Conservation (phyloP, 1,284 basidiomycete species). For the Trichosporon sp. region DNA sequence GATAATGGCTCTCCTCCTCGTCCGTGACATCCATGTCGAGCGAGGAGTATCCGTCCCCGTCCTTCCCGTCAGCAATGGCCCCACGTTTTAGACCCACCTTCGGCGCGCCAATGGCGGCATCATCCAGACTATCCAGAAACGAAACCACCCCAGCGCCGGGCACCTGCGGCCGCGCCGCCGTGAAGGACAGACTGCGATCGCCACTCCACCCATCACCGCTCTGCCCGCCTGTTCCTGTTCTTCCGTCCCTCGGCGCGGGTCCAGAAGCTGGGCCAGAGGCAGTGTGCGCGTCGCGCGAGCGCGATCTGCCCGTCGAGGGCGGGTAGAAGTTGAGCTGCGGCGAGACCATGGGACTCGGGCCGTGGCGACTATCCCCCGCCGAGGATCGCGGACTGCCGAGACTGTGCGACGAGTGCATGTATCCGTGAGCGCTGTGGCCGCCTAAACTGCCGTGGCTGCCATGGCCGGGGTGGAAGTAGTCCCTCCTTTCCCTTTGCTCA, state of each 20-base stretch:
- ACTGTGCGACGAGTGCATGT: background rate
- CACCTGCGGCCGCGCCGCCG: background rate
- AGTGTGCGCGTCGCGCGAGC: background rate
- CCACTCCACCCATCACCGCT: background rate
- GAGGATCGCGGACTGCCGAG: slow-evolving; percentile 1
- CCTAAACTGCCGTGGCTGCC: background rate
- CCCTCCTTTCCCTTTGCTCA: background rate
- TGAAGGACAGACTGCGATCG: slow-evolving; percentile 4
- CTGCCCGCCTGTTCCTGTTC: too few species aligned
- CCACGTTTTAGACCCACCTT: background rate
- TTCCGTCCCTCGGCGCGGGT: too few species aligned
- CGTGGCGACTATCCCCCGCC: slow-evolving; percentile 1
- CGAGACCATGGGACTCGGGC: slow-evolving; percentile 4
- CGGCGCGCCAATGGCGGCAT: background rate
- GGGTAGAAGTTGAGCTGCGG: slow-evolving; percentile 15
- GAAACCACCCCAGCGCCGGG: slow-evolving; percentile 12
- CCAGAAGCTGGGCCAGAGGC: too few species aligned
- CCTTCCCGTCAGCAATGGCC: background rate
- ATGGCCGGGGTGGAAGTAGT: background rate
- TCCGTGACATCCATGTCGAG: slow-evolving; percentile 34
- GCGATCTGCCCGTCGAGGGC: background rate
- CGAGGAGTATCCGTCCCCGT: slow-evolving; percentile 29
- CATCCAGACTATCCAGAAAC: slow-evolving; percentile 31
- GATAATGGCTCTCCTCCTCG: slow-evolving; percentile 36
- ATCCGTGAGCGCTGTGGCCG: background rate